These are phyloP conservation scores for Podila epigama DNA, from an alignment of 192 early-diverging fungal genomes.

Conservation along the genomic window DNA sequence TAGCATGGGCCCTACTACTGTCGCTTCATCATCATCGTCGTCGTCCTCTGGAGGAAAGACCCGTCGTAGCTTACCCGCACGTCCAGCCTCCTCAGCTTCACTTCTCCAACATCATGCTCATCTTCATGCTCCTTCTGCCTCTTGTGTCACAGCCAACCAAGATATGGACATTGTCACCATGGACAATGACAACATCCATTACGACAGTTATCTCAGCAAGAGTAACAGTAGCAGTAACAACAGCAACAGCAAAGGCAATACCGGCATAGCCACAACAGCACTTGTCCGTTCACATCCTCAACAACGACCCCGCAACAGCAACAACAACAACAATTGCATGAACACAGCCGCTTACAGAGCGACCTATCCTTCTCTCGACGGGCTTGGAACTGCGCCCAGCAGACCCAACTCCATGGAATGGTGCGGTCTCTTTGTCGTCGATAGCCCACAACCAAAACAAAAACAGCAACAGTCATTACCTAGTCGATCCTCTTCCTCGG, in stretches of 20 bases:
- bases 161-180: neutral
- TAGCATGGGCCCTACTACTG: constrained; percentile 13
- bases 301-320: neutral
- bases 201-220: no score
- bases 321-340: constrained; percentile 26
- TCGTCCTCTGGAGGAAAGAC: neutral
- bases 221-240: no score
- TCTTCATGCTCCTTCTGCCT: no score
- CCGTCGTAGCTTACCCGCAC: neutral
- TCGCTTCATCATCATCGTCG: neutral
- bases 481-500: neutral
- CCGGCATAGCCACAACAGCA: constrained; percentile 8
- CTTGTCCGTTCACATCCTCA: neutral
- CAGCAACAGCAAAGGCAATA: no score
- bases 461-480: neutral
- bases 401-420: constrained; percentile 14
- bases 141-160: neutral
- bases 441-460: neutral
- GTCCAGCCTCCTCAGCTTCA: neutral
- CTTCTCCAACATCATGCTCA: no score
- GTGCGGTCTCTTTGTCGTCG: constrained; percentile 4
- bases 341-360: constrained; percentile 43
- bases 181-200: no score
- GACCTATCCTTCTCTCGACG: constrained; percentile 36
- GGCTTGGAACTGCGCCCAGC: constrained; percentile 19